Percentiles rank a stretch among this genome's conserved stretches.
Conservation (phyloP, 2,329 filamentous ascomycete species). For the Monosporascus cannonballus region DNA sequence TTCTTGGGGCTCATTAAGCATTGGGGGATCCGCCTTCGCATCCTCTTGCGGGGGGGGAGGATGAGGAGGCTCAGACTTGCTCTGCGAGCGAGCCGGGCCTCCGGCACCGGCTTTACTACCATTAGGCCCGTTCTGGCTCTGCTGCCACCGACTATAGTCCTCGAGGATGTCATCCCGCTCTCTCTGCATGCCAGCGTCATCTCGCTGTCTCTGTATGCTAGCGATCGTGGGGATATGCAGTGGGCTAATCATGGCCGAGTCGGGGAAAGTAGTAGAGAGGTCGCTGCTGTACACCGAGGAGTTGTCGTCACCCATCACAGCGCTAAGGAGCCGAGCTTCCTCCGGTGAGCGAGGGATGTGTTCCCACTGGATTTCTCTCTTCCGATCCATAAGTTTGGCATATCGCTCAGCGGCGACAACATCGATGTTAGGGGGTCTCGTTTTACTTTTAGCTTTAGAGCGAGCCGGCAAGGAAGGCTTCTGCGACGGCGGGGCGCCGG, state of each 20-base stretch:
- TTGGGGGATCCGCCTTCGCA: too few relatives aligned
- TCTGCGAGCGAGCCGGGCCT: slow-evolving; percentile 3
- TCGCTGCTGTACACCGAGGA: background rate
- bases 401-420: background rate
- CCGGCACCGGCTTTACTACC: background rate
- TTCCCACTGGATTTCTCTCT: slow-evolving; percentile 3
- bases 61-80: background rate
- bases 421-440: too few relatives aligned
- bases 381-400: slow-evolving; percentile 2
- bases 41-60: background rate
- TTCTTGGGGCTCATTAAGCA: too few relatives aligned
- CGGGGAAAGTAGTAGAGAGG: background rate
- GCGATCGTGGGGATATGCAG: slow-evolving; percentile 1
- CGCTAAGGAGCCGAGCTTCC: slow-evolving; percentile 3
- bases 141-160: background rate
- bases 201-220: background rate
- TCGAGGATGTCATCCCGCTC: background rate
- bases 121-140: background rate
- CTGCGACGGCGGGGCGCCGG: too few relatives aligned
- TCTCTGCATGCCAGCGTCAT: background rate
- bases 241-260: slow-evolving; percentile 2
- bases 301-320: too few relatives aligned
- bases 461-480: too few relatives aligned
- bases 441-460: too few relatives aligned
- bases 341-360: slow-evolving; percentile 8